Evolutionary conservation across 768 basidiomycete genomes (phyloP).

Genomic region (Leccinellum albellum): DNA sequence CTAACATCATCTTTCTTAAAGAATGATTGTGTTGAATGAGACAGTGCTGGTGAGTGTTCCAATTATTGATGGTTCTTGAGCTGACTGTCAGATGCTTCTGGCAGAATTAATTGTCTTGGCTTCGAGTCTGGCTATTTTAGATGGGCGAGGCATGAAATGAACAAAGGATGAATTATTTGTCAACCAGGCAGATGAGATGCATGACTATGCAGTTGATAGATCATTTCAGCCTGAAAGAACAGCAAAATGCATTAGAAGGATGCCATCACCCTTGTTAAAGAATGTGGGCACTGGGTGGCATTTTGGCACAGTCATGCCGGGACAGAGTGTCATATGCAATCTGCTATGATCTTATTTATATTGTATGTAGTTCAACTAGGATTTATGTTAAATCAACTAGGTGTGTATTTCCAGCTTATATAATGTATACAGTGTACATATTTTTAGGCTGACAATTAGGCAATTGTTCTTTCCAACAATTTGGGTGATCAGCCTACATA

Average conservation of each 20-base stretch:
- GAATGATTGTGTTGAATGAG: not conserved
- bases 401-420: too few relatives aligned
- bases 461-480: too few relatives aligned
- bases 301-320: not conserved
- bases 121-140: not conserved
- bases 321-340: too few relatives aligned
- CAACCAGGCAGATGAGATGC: not conserved
- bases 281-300: not conserved
- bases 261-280: not conserved
- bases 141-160: not conserved
- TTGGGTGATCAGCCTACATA: too few relatives aligned
- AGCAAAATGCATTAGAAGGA: not conserved
- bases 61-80: not conserved
- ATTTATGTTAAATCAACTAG: too few relatives aligned
- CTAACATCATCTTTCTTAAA: not conserved
- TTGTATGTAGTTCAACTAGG: too few relatives aligned
- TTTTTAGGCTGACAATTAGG: too few relatives aligned
- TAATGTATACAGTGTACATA: too few relatives aligned
- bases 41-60: not conserved
- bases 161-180: not conserved
- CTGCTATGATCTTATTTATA: too few relatives aligned
- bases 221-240: not conserved
- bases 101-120: too few relatives aligned
- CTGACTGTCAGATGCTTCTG: not conserved
- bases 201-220: not conserved